Percentiles rank a stretch among this genome's conserved stretches.
Evolutionary conservation across 2,329 filamentous ascomycete genomes (phyloP).

Genomic region (Lanzia echinophila): DNA sequence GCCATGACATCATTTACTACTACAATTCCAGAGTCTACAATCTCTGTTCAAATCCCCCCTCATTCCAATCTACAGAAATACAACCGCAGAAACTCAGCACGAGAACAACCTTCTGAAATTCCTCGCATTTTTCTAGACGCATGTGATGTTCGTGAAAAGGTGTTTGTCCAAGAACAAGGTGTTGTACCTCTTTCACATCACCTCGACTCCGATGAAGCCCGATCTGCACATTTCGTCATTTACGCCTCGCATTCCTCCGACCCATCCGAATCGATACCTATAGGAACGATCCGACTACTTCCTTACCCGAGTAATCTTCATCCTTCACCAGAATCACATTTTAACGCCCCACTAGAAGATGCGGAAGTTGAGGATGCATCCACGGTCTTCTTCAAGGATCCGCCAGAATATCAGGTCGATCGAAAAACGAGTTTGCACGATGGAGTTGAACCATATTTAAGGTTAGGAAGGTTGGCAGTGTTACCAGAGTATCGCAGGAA

Average conservation of each 20-base stretch:
- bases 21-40: not conserved
- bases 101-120: not conserved
- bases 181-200: not conserved
- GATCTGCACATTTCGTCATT: slow-evolving; percentile 2
- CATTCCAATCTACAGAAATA: not conserved
- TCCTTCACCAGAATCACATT: not conserved
- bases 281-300: not conserved
- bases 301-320: not conserved
- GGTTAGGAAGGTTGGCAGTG: slow-evolving; percentile 73
- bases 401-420: slow-evolving; percentile 19
- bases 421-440: slow-evolving; percentile 46
- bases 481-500: slow-evolving; percentile 56
- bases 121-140: not conserved
- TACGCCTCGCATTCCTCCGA: not conserved
- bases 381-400: not conserved
- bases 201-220: slow-evolving; percentile 4
- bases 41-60: slow-evolving; percentile 1
- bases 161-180: slow-evolving; percentile 4
- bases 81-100: not conserved
- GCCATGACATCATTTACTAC: not conserved
- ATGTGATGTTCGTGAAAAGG: slow-evolving; percentile 2
- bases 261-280: not conserved
- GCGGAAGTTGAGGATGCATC: not conserved
- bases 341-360: not conserved
- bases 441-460: slow-evolving; percentile 68